A percentile compares a stretch with the other conserved stretches of the same genome.
Conservation (phyloP, 306 rosid genomes). For the Astragalus membranaceus region DNA sequence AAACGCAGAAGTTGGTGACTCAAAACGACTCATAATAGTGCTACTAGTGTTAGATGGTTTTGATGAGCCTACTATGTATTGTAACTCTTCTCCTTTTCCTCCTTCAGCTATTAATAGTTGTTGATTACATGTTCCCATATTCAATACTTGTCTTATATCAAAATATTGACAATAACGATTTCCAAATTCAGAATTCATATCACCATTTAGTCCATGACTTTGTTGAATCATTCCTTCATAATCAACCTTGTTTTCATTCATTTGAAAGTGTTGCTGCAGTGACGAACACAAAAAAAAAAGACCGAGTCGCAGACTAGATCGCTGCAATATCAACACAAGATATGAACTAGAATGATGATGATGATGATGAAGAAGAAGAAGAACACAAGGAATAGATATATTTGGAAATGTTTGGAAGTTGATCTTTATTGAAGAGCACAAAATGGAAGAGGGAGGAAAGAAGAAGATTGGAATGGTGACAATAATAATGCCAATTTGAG, state of each 20-base stretch:
- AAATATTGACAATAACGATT: slow-evolving; percentile 25
- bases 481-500: slow-evolving; percentile 19
- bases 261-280: slow-evolving; percentile 15
- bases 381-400: background rate
- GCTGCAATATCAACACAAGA: background rate
- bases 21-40: slow-evolving; percentile 55
- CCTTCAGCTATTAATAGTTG: slow-evolving; percentile 35
- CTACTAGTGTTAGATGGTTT: slow-evolving; percentile 24
- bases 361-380: background rate
- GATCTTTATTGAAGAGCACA: background rate
- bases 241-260: slow-evolving; percentile 49
- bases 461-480: slow-evolving; percentile 17
- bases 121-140: slow-evolving; percentile 36
- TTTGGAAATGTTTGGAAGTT: slow-evolving; percentile 5
- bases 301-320: no score
- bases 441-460: background rate
- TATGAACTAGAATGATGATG: background rate
- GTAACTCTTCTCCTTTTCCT: slow-evolving; percentile 21
- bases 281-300: no score
- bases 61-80: background rate
- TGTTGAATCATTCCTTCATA: slow-evolving; percentile 27
- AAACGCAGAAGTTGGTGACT: slow-evolving; percentile 68
- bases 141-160: slow-evolving; percentile 34
- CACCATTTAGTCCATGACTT: slow-evolving; percentile 33
- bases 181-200: slow-evolving; percentile 30